Evolutionary conservation across 1,284 basidiomycete genomes (phyloP).

Genomic region (Trametes polyzona): DNA sequence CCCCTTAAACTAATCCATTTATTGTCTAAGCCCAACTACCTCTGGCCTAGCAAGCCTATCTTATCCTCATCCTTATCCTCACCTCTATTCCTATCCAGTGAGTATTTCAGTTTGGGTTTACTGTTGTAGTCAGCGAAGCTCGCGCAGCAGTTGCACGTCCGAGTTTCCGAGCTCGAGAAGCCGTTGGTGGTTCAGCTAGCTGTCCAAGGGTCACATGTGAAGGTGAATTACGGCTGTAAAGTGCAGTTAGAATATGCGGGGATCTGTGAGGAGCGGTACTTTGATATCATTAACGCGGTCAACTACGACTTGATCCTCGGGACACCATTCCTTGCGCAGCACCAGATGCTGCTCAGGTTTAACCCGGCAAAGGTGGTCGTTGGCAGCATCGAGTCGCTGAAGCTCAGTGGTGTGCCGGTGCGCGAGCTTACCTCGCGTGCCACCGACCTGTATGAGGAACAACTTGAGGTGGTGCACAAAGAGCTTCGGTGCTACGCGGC

Average conservation of each 20-base stretch:
- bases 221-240: too few species aligned
- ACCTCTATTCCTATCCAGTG: too few species aligned
- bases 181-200: conserved; percentile 5
- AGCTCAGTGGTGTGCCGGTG: not conserved
- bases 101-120: too few species aligned
- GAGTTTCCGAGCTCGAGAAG: not conserved
- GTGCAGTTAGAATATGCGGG: conserved; percentile 36
- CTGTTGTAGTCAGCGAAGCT: conserved; percentile 3
- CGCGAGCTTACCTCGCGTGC: not conserved
- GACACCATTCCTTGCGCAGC: conserved; percentile 19
- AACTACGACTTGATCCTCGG: conserved; percentile 8
- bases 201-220: conserved; percentile 5
- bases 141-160: conserved; percentile 2
- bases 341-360: not conserved
- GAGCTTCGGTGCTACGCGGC: not conserved
- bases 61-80: too few species aligned
- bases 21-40: too few species aligned
- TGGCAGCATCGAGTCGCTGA: not conserved
- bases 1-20: too few species aligned
- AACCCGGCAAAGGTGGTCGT: not conserved
- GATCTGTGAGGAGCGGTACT: conserved; percentile 28
- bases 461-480: not conserved
- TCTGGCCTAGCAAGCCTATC: too few species aligned
- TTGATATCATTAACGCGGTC: conserved; percentile 35
- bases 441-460: not conserved